Percentiles rank a stretch among this genome's conserved stretches.
Evolutionary conservation across 2,329 filamentous ascomycete genomes (phyloP).

Genomic region (Phialophora verrucosa): DNA sequence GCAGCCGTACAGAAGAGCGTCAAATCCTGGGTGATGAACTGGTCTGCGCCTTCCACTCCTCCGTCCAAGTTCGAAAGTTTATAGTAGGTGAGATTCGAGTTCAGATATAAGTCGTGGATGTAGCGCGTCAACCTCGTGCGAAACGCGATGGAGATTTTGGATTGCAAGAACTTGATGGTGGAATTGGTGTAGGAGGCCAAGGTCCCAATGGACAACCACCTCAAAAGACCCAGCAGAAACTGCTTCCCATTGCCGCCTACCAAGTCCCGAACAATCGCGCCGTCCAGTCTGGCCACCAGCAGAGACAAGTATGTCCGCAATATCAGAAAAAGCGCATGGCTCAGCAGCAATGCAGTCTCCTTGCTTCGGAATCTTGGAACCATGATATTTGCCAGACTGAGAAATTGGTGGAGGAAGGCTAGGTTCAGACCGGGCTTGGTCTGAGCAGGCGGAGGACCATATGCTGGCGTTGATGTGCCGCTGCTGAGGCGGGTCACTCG

Average conservation of each 20-base stretch:
- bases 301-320: slow-evolving; percentile 92
- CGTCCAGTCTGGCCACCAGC: slow-evolving; percentile 88
- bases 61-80: slow-evolving; percentile 92
- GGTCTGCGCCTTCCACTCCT: slow-evolving; percentile 88
- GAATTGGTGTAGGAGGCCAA: slow-evolving; percentile 97
- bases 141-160: slow-evolving; percentile 98
- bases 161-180: slow-evolving; percentile 98
- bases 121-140: slow-evolving; percentile 92
- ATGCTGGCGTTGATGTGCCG: slow-evolving; percentile 64
- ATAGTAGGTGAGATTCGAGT: slow-evolving; percentile 94
- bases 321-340: slow-evolving; percentile 88
- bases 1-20: slow-evolving; percentile 94
- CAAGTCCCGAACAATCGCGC: slow-evolving; percentile 92
- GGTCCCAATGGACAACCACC: slow-evolving; percentile 94
- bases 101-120: slow-evolving; percentile 95
- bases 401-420: slow-evolving; percentile 94
- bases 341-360: slow-evolving; percentile 86
- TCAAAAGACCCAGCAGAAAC: slow-evolving; percentile 86
- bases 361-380: slow-evolving; percentile 95
- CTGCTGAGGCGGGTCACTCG: slow-evolving; percentile 78
- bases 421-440: slow-evolving; percentile 94
- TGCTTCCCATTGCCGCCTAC: slow-evolving; percentile 91
- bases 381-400: slow-evolving; percentile 97
- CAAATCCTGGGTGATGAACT: slow-evolving; percentile 96
- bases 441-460: slow-evolving; percentile 73